Percentiles rank a stretch among this genome's conserved stretches.
These are phyloP conservation scores for Zymoseptoria brevis DNA, from an alignment of 2,329 filamentous ascomycete genomes.

Conservation along the genomic window DNA sequence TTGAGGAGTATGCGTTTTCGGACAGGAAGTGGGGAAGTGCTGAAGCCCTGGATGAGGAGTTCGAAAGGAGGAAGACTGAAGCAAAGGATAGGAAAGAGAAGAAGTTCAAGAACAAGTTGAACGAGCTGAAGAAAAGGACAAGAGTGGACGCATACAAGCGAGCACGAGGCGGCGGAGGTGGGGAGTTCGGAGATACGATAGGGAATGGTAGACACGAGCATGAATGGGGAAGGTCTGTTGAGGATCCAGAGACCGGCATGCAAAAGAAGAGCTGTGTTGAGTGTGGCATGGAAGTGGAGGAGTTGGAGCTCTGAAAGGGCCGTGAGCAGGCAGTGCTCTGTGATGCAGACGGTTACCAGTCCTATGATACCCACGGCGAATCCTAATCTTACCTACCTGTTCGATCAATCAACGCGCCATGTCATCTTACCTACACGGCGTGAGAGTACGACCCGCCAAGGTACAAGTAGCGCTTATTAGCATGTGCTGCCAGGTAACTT, in stretches of 20 bases:
- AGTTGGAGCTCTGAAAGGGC: slow-evolving; percentile 50
- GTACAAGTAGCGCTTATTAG: background rate
- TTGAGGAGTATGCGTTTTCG: slow-evolving; percentile 84
- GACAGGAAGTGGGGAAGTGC: slow-evolving; percentile 81
- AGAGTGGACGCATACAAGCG: slow-evolving; percentile 81
- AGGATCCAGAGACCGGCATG: slow-evolving; percentile 59
- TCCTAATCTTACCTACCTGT: background rate
- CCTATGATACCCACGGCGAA: background rate
- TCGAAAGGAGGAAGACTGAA: slow-evolving; percentile 66
- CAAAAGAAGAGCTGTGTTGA: slow-evolving; percentile 66
- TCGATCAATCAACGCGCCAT: background rate
- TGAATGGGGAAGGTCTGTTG: slow-evolving; percentile 62
- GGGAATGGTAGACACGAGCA: slow-evolving; percentile 69
- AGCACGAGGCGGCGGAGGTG: slow-evolving; percentile 48
- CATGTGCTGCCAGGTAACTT: too few relatives aligned
- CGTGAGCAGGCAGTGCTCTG: background rate
- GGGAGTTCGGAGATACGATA: slow-evolving; percentile 68
- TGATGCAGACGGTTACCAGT: background rate
- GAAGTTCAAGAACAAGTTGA: slow-evolving; percentile 83
- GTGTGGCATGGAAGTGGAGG: slow-evolving; percentile 61
- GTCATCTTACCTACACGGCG: background rate
- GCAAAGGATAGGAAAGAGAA: slow-evolving; percentile 81
- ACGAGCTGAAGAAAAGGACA: slow-evolving; percentile 88
- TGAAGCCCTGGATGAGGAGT: slow-evolving; percentile 81
- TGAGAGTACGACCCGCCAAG: background rate